Conservation (phyloP, 306 rosid species). For the Lithocarpus polystachyus region DNA sequence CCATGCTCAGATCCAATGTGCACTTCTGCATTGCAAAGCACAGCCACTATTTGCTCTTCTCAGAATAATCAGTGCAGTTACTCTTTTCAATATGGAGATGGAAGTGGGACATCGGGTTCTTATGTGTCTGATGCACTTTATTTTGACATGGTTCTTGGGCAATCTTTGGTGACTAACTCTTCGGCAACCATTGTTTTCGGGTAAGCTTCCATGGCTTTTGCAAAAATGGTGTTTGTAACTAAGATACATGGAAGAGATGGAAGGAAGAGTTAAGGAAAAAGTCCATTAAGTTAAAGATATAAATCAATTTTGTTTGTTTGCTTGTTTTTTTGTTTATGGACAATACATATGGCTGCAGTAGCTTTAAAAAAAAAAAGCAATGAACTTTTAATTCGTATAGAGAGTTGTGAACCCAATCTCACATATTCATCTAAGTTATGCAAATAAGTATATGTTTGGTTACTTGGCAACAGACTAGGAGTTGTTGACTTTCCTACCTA, state of each 20-base stretch:
- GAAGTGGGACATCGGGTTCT: conserved; percentile 80
- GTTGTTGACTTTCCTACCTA: conserved; percentile 14
- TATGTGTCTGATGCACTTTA: conserved; percentile 68
- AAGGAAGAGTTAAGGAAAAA: conserved; percentile 10
- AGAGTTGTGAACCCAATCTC: not conserved
- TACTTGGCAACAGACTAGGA: too few species aligned
- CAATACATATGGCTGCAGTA: not conserved
- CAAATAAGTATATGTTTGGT: not conserved
- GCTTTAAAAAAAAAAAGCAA: not conserved
- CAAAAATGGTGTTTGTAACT: not conserved
- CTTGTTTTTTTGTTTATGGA: too few species aligned
- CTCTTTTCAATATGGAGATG: conserved; percentile 81
- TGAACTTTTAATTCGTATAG: not conserved
- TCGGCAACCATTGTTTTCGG: conserved; percentile 79
- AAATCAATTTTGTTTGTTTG: not conserved
- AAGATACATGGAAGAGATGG: conserved; percentile 3
- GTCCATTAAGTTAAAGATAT: not conserved
- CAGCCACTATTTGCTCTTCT: conserved; percentile 58
- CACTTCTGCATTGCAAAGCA: conserved; percentile 50
- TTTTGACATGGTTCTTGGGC: conserved; percentile 77
- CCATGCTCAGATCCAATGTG: conserved; percentile 80
- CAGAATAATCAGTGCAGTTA: conserved; percentile 80
- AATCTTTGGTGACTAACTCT: conserved; percentile 53
- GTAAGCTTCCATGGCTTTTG: conserved; percentile 46
- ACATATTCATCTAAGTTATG: not conserved